A percentile compares a stretch with the other conserved stretches of the same genome.
These are phyloP conservation scores for Nannochloris sp. DNA, from an alignment of 139 green algal species.

Conservation along the genomic window DNA sequence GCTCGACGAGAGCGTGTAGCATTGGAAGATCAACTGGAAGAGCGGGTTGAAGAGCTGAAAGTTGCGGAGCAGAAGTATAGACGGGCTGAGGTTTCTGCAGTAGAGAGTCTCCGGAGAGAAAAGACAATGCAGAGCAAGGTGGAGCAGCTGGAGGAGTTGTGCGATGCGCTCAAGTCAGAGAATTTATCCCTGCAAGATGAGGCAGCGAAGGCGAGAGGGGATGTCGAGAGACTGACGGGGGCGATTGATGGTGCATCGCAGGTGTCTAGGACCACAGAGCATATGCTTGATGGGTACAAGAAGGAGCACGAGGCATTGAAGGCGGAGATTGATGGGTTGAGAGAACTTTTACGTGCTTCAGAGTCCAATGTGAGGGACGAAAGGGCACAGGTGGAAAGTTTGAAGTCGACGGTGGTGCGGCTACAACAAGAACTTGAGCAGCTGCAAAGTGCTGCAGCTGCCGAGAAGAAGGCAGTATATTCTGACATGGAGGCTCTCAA, in stretches of 20 bases:
- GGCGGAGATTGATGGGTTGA: not conserved
- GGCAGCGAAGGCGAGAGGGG: not conserved
- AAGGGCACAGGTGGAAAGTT: not conserved
- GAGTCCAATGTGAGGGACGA: not conserved
- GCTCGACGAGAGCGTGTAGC: slow-evolving; percentile 10
- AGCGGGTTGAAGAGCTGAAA: not conserved
- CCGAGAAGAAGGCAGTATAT: not conserved
- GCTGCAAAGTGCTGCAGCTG: not conserved
- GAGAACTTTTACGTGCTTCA: not conserved
- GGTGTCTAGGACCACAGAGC: not conserved
- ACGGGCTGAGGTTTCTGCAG: slow-evolving; percentile 7
- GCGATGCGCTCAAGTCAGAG: not conserved
- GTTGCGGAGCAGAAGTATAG: not conserved
- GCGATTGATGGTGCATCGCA: slow-evolving; percentile 1
- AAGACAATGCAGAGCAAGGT: not conserved
- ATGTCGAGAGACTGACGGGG: not conserved
- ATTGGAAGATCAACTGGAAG: not conserved
- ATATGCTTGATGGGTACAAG: not conserved
- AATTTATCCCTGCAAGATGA: not conserved
- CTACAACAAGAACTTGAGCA: not conserved
- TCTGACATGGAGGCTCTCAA: not conserved
- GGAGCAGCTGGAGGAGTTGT: not conserved
- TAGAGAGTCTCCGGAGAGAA: not conserved
- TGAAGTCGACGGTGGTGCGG: not conserved
- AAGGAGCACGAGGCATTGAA: not conserved